These are phyloP conservation scores for Neofusicoccum ribis DNA, from an alignment of 2,329 filamentous ascomycete genomes.

Conservation along the genomic window DNA sequence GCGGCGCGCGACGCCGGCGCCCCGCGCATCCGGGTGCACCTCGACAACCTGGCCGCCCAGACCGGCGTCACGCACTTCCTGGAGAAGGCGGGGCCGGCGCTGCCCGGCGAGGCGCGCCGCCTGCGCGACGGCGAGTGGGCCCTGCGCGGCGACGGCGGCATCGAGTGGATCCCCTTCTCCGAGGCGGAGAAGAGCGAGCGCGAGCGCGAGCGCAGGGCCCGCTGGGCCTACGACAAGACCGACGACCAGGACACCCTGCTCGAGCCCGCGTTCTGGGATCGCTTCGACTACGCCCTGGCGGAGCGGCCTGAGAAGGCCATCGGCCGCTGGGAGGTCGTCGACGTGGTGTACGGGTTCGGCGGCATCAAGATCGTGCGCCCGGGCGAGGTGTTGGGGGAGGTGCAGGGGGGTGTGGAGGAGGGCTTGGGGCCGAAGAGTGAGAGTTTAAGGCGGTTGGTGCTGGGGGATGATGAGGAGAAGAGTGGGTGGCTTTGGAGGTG, in stretches of 20 bases:
- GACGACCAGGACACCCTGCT: constrained; percentile 51
- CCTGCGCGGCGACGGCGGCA: constrained; percentile 4
- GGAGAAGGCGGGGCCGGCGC: constrained; percentile 21
- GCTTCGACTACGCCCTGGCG: constrained; percentile 60
- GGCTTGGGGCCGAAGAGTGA: not conserved
- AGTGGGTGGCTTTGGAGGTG: constrained; percentile 23
- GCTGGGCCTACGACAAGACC: constrained; percentile 63
- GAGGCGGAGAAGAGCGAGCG: not conserved
- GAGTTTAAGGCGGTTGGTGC: constrained; percentile 20
- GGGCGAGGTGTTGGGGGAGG: constrained; percentile 36
- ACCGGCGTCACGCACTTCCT: constrained; percentile 64
- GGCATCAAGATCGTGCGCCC: constrained; percentile 52
- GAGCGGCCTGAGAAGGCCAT: constrained; percentile 53
- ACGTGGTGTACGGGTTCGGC: constrained; percentile 53
- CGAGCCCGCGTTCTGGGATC: constrained; percentile 56
- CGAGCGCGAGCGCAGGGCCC: constrained; percentile 13
- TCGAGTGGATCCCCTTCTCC: not conserved
- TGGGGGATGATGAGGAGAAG: constrained; percentile 23
- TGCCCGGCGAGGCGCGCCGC: not conserved
- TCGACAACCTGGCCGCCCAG: constrained; percentile 64
- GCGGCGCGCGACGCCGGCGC: constrained; percentile 26
- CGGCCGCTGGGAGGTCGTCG: constrained; percentile 54
- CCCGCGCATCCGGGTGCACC: constrained; percentile 47
- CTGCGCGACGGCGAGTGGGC: constrained; percentile 6
- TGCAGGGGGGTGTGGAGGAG: constrained; percentile 20